phyloP scores from a whole-genome alignment of 2,329 filamentous ascomycete species.

The Fusarium duplospermum region DNA sequence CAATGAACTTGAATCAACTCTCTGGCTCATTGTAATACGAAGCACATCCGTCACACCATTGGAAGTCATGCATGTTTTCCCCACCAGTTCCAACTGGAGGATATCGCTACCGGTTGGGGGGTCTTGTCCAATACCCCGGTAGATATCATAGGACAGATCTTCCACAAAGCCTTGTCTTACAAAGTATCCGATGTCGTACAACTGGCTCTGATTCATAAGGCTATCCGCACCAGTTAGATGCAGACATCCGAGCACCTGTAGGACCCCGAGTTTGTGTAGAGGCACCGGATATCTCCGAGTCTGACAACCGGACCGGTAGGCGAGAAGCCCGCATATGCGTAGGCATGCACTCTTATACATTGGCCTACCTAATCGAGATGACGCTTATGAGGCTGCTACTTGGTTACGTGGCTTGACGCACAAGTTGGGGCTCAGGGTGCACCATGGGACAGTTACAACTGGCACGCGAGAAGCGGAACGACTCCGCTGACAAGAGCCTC shows the following conservation, averaged over 20 bases:
- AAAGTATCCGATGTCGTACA: neutral
- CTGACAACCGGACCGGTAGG: neutral
- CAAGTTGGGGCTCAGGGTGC: neutral
- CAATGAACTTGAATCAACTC: neutral
- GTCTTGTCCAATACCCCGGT: neutral
- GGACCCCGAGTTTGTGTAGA: neutral
- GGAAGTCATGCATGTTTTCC: neutral
- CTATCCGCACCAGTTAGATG: neutral
- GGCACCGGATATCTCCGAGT: neutral
- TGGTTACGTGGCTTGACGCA: neutral
- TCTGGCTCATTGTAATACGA: neutral
- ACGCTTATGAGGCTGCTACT: neutral
- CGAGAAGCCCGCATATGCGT: neutral
- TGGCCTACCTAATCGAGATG: neutral
- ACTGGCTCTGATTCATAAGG: neutral
- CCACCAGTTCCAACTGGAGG: neutral
- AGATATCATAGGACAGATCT: neutral
- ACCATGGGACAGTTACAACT: neutral
- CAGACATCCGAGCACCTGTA: neutral
- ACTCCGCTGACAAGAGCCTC: neutral
- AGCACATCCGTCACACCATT: neutral
- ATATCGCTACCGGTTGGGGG: too few relatives aligned
- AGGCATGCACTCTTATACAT: neutral
- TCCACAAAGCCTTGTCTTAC: neutral
- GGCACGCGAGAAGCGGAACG: neutral